These are phyloP conservation scores for Puccinia triticina DNA, from an alignment of 1,284 basidiomycete genomes.

Conservation along the genomic window DNA sequence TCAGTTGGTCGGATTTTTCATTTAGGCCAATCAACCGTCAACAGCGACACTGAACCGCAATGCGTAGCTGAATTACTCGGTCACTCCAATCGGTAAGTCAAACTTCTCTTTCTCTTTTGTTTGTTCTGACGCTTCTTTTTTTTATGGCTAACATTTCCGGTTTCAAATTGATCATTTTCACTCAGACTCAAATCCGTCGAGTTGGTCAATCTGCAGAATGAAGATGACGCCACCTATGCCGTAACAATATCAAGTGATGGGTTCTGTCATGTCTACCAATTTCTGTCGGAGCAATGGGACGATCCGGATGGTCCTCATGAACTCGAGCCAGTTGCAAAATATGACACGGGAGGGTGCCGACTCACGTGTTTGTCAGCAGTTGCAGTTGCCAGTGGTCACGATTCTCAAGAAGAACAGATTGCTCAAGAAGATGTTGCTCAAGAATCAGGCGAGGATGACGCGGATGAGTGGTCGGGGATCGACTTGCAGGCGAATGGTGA, in stretches of 20 bases:
- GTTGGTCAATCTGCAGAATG: constrained; percentile 11
- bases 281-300: constrained; percentile 26
- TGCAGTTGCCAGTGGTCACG: constrained; percentile 7
- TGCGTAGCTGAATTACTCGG: constrained; percentile 47
- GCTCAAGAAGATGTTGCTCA: not conserved
- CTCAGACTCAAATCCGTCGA: constrained; percentile 42
- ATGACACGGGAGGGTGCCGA: constrained; percentile 44
- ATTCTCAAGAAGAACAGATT: constrained; percentile 5
- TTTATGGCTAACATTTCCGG: not conserved
- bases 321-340: constrained; percentile 35
- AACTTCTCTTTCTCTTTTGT: not conserved
- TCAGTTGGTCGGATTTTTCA: constrained; percentile 46
- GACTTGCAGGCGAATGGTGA: constrained; percentile 27
- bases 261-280: constrained; percentile 48
- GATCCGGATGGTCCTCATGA: not conserved
- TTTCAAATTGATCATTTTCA: not conserved
- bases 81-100: constrained; percentile 42
- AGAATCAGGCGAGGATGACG: constrained; percentile 24
- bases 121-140: not conserved
- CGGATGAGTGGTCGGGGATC: constrained; percentile 22
- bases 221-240: constrained; percentile 18
- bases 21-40: constrained; percentile 25
- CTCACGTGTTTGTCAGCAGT: constrained; percentile 38
- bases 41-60: constrained; percentile 33
- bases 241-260: constrained; percentile 51